Conservation (phyloP, 2,329 filamentous ascomycete genomes). For the Neopestalotiopsis sp. region DNA sequence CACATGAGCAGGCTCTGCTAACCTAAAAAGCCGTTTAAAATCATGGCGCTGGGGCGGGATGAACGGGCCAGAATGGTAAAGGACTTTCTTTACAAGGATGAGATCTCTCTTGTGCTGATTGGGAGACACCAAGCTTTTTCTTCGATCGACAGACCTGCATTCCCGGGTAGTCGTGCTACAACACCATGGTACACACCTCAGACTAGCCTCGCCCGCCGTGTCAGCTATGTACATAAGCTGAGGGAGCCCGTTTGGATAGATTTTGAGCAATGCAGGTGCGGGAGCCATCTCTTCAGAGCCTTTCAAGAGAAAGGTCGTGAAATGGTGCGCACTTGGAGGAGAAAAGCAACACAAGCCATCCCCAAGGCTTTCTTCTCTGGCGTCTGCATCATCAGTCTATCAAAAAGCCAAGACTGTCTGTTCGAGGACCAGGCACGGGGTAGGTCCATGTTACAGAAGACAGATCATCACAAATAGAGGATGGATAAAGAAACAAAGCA, state of each 20-base stretch:
- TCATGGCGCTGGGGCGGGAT: background rate
- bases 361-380: background rate
- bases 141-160: constrained; percentile 1
- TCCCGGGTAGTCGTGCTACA: background rate
- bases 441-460: background rate
- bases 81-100: background rate
- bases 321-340: background rate
- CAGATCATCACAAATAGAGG: constrained; percentile 16
- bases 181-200: background rate
- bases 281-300: background rate
- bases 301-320: background rate
- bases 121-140: background rate
- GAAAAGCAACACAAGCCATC: background rate
- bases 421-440: background rate
- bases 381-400: too few species aligned
- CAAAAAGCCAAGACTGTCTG: background rate
- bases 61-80: background rate
- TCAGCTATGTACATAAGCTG: background rate
- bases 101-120: background rate
- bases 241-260: background rate
- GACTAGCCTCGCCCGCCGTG: background rate
- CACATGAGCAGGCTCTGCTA: background rate
- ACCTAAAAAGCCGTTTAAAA: constrained; percentile 2
- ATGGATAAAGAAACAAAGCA: background rate
- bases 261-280: background rate